Percentiles rank a stretch among this genome's conserved stretches.
Conservation (phyloP, 768 basidiomycete genomes). For the Xerocomus brunneocitrinus region DNA sequence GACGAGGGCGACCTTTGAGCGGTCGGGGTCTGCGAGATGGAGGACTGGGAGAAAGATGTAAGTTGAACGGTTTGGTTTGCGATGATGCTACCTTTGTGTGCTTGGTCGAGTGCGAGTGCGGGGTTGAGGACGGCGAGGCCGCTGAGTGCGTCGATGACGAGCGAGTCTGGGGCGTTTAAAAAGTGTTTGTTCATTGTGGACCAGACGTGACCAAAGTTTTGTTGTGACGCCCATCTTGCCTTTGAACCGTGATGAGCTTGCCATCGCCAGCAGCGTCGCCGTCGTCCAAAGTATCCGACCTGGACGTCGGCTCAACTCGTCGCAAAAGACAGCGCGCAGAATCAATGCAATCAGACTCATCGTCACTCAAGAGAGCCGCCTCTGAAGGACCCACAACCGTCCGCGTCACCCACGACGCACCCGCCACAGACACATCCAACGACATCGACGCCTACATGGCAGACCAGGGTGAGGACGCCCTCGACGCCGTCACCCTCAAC, state of each 20-base stretch:
- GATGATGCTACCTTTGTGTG: constrained; percentile 55
- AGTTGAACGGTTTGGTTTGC: background rate
- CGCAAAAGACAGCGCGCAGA: constrained; percentile 72
- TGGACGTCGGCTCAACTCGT: constrained; percentile 28
- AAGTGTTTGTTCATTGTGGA: constrained; percentile 58
- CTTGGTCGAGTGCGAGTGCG: constrained; percentile 60
- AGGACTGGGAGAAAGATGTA: constrained; percentile 43
- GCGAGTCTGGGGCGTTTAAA: constrained; percentile 59
- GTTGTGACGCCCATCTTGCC: background rate
- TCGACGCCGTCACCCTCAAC: constrained; percentile 15
- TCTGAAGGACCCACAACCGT: constrained; percentile 51
- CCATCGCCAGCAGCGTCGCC: constrained; percentile 42
- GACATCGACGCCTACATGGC: constrained; percentile 72
- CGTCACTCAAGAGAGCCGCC: constrained; percentile 75
- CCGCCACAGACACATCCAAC: constrained; percentile 36
- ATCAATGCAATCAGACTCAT: constrained; percentile 71
- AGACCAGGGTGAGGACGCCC: constrained; percentile 44
- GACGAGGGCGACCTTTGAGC: constrained; percentile 66
- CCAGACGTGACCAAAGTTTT: background rate
- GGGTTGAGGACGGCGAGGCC: constrained; percentile 74
- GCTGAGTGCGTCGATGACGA: constrained; percentile 74
- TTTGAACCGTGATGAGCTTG: constrained; percentile 37
- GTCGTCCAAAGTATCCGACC: constrained; percentile 37
- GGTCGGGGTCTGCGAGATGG: constrained; percentile 52
- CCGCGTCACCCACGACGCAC: constrained; percentile 17